Conservation (phyloP, 331 rosid genomes). For the Stylosanthes scabra region DNA sequence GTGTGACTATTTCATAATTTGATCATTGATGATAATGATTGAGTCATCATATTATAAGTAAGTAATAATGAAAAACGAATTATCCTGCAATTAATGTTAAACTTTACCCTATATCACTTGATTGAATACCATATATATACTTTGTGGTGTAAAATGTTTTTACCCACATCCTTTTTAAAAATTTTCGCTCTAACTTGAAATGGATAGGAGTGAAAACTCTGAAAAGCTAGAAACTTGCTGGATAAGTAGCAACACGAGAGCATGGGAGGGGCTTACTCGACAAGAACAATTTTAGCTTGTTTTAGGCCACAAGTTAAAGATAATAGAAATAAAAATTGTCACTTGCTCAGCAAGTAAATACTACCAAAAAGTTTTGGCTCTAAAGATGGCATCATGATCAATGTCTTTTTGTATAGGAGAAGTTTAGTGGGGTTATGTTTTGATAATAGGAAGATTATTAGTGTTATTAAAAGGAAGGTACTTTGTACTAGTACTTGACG, state of each 20-base stretch:
- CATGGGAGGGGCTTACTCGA: slow-evolving; percentile 37
- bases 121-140: not conserved
- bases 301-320: not conserved
- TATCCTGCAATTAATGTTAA: too few species aligned
- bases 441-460: not conserved
- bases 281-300: slow-evolving; percentile 25
- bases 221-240: slow-evolving; percentile 36
- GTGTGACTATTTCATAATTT: too few species aligned
- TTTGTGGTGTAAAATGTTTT: not conserved
- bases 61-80: too few species aligned
- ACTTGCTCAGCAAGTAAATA: slow-evolving; percentile 12
- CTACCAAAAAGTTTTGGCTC: not conserved
- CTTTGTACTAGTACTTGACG: not conserved
- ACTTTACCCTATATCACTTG: not conserved
- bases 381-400: not conserved
- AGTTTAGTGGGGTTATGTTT: not conserved
- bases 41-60: too few species aligned
- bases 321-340: not conserved
- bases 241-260: slow-evolving; percentile 39
- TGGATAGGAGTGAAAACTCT: slow-evolving; percentile 34
- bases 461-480: not conserved
- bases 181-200: not conserved
- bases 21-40: too few species aligned
- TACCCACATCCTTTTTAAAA: slow-evolving; percentile 9
- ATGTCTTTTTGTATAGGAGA: not conserved